Conservation (phyloP, 768 basidiomycete species). For the Psilocybe cyanescens region DNA sequence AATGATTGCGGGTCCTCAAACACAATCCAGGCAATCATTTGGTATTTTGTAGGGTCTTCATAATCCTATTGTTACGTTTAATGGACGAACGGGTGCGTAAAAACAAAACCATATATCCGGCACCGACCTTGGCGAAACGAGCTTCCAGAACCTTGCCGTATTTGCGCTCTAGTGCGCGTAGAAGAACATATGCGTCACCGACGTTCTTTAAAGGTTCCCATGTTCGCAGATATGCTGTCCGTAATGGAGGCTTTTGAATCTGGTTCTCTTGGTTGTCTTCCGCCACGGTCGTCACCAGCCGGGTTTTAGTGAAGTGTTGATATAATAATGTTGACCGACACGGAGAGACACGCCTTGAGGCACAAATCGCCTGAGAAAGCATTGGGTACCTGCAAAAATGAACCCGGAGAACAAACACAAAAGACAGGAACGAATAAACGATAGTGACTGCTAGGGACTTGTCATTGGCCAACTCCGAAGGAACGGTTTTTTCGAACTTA, state of each 20-base stretch:
- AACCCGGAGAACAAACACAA: neutral
- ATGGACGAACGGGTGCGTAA: neutral
- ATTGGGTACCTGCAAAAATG: neutral
- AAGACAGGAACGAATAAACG: neutral
- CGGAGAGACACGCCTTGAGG: constrained; percentile 4
- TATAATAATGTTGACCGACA: constrained; percentile 7
- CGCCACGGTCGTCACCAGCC: neutral
- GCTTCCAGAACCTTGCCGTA: constrained; percentile 54
- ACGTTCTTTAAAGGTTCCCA: constrained; percentile 46
- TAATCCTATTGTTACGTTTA: constrained; percentile 42
- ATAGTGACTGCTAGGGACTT: neutral
- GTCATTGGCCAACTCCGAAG: neutral
- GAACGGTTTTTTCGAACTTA: constrained; percentile 11
- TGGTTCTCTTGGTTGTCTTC: neutral
- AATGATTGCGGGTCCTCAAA: constrained; percentile 50
- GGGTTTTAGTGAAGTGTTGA: neutral
- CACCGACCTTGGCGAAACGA: constrained; percentile 42
- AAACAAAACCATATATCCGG: neutral
- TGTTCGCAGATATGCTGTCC: constrained; percentile 42
- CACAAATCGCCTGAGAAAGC: constrained; percentile 12
- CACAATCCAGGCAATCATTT: constrained; percentile 42
- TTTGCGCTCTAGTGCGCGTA: constrained; percentile 59
- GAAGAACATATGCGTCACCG: constrained; percentile 51
- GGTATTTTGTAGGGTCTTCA: constrained; percentile 47
- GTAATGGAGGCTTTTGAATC: constrained; percentile 7